phyloP scores from a whole-genome alignment of 345 rosid genomes.

The Brassica incana region DNA sequence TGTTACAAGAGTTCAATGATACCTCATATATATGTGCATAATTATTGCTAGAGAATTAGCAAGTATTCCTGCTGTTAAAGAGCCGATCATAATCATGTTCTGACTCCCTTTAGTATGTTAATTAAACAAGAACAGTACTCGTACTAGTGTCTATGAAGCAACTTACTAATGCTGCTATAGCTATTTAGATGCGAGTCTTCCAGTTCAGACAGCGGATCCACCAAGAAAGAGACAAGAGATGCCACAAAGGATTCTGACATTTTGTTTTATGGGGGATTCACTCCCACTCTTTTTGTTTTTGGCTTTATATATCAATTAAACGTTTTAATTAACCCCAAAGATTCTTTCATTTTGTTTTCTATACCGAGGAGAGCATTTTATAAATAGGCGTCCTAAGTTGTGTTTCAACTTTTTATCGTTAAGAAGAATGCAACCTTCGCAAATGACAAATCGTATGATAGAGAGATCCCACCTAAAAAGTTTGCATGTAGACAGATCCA shows the following conservation, averaged over 20 bases:
- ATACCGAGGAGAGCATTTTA: background rate
- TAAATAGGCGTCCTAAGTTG: background rate
- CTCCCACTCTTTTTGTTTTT: background rate
- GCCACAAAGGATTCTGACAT: background rate
- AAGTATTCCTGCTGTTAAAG: slow-evolving; percentile 67
- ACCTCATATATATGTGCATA: slow-evolving; percentile 58
- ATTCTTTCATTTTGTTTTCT: background rate
- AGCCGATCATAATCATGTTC: background rate
- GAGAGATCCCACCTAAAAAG: background rate
- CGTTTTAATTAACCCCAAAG: background rate
- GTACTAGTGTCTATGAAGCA: background rate
- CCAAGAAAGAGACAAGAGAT: slow-evolving; percentile 20
- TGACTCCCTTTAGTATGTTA: background rate
- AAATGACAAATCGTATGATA: background rate
- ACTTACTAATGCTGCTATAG: slow-evolving; percentile 92
- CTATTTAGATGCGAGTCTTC: slow-evolving; percentile 69
- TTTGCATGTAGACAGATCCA: background rate
- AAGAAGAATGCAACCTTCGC: slow-evolving; percentile 3
- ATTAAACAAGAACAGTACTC: background rate
- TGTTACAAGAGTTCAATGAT: slow-evolving; percentile 72
- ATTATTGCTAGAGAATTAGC: slow-evolving; percentile 68
- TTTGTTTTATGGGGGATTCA: slow-evolving; percentile 5
- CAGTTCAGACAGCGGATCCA: slow-evolving; percentile 83
- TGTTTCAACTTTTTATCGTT: background rate
- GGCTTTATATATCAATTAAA: slow-evolving; percentile 1